phyloP scores from a whole-genome alignment of 2,329 filamentous ascomycete species.

The Exophiala bonariae region DNA sequence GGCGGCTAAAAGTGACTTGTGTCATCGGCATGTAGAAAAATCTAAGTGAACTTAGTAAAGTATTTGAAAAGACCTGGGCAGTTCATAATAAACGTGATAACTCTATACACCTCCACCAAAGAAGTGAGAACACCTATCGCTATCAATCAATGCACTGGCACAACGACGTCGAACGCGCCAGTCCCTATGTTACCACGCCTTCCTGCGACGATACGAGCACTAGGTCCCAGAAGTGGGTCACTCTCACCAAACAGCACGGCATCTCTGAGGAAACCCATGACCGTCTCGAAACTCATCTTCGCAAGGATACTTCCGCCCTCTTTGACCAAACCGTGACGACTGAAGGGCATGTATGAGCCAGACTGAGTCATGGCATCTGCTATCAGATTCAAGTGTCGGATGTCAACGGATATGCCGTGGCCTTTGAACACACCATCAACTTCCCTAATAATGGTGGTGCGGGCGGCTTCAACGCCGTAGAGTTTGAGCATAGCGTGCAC shows the following conservation, averaged over 20 bases:
- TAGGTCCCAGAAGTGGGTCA: slow-evolving; percentile 84
- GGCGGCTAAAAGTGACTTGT: too few species aligned
- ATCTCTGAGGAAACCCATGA: slow-evolving; percentile 87
- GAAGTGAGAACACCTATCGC: not conserved
- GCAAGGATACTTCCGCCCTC: slow-evolving; percentile 87
- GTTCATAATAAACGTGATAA: not conserved
- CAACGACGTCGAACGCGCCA: slow-evolving; percentile 84
- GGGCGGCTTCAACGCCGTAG: slow-evolving; percentile 93
- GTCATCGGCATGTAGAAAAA: too few species aligned
- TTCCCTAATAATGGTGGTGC: slow-evolving; percentile 82
- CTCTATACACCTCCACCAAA: not conserved
- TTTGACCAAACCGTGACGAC: slow-evolving; percentile 76
- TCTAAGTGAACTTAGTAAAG: too few species aligned
- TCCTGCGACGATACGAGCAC: slow-evolving; percentile 84
- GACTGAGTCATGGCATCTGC: slow-evolving; percentile 97
- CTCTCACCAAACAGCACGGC: slow-evolving; percentile 86
- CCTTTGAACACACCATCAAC: slow-evolving; percentile 80
- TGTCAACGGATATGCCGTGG: slow-evolving; percentile 91
- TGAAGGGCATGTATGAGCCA: slow-evolving; percentile 88
- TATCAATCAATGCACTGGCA: slow-evolving; percentile 22
- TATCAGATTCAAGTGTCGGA: slow-evolving; percentile 90
- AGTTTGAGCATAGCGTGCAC: slow-evolving; percentile 79
- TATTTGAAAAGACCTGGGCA: too few species aligned
- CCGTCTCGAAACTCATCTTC: slow-evolving; percentile 99
- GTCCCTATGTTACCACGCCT: slow-evolving; percentile 81